Base-by-base conservation (phyloP, 2,329 filamentous ascomycete species). In the Neofusicoccum kwambonambiense region DNA sequence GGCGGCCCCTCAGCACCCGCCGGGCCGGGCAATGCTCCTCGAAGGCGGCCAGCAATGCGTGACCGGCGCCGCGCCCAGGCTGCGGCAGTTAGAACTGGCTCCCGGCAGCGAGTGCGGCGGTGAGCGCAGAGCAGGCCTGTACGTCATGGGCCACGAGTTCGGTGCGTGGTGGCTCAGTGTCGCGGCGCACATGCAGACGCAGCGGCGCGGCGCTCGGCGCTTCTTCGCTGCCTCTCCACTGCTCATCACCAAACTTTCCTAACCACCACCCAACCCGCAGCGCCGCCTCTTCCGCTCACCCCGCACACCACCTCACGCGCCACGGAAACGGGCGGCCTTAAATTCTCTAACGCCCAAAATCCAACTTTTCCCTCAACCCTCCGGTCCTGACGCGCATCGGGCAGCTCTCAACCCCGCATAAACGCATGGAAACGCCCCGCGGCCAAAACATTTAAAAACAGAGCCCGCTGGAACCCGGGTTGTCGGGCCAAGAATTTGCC, bases 121-220 rank as follows among this genome's bases (percentile, higher is more conserved):
- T 42, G 54, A 58, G 27, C n/a, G 9, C 37, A 34, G n/a, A 35
- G 52, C 35, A 54, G 4, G 42, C 42, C 13, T 34, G n/a, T 60
- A 60, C 56, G 42, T 60, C 56, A 60, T 60, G 41, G 56, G 56
- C 42, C 56, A 58, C 42, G 41, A 49, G 17, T 22, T 37, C n/a
- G 22, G 41, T 31, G 27, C 27, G 27, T 31, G 27, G 27, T 31
- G 27, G 27, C 6, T 7, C 27, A 31, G 27, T 31, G 22, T 22
- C 22, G 22, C 22, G 22, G 22, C 3, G 22, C 22, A 22, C 22
- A 22, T 22, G 22, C 22, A 22, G 22, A 22, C 22, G 22, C 22
- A 22, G 22, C 22, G 22, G 22, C 3, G 35, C 19, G 31, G 50
- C 17, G 49, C n/a, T 60, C 56, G 56, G 56, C 56, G 41, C 56